Conservation (phyloP, 768 basidiomycete genomes). For the Podaxis rugospora region DNA sequence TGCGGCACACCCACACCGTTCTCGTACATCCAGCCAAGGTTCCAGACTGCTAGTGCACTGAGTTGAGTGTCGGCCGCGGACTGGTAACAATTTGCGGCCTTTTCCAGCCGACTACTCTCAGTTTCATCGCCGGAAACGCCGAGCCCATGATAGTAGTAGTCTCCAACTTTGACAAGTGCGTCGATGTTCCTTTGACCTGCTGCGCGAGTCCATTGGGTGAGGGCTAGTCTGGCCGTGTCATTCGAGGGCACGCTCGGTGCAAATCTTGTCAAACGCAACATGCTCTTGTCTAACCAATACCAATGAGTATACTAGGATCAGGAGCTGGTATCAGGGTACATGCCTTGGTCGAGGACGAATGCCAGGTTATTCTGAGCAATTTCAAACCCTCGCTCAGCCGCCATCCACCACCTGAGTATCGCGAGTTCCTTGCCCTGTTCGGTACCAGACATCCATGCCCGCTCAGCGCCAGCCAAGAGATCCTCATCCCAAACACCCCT, state of each 20-base stretch:
- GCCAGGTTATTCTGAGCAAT: conserved; percentile 95
- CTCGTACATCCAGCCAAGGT: conserved; percentile 99
- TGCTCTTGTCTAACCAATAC: conserved; percentile 53
- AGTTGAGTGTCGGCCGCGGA: conserved; percentile 89
- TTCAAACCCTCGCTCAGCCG: conserved; percentile 90
- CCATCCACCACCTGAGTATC: conserved; percentile 92
- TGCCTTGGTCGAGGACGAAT: conserved; percentile 88
- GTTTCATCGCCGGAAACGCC: conserved; percentile 67
- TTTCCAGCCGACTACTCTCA: conserved; percentile 67
- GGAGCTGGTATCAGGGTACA: conserved; percentile 14
- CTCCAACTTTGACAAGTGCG: conserved; percentile 95
- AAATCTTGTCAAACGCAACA: conserved; percentile 63
- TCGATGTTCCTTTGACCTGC: conserved; percentile 95
- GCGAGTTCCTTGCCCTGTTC: conserved; percentile 77
- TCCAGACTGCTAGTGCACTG: conserved; percentile 97
- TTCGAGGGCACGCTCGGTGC: conserved; percentile 72
- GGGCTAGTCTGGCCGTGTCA: conserved; percentile 74
- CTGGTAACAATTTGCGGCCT: conserved; percentile 92
- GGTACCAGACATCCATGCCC: conserved; percentile 63
- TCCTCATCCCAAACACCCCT: conserved; percentile 87
- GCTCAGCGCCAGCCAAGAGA: conserved; percentile 75
- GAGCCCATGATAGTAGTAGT: conserved; percentile 92
- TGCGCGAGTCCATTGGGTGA: conserved; percentile 93
- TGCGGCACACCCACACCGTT: conserved; percentile 89
- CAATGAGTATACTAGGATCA: not conserved